Evolutionary conservation across 1,139 yeast species (phyloP).

Genomic region (Kurtzmaniella quercitrusa): DNA sequence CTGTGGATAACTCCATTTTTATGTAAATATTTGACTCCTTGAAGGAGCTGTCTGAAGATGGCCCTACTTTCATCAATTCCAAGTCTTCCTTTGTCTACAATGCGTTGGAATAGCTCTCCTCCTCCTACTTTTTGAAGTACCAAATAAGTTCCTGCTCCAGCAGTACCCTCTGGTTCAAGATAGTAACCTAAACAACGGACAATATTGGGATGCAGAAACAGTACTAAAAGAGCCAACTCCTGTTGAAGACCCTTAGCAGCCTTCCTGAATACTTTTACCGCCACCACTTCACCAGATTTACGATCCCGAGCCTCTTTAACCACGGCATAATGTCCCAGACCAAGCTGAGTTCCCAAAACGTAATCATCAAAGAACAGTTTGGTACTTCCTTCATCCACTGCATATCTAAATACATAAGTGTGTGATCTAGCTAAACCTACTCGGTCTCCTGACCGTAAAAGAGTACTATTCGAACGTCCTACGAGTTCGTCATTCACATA

Average conservation of each 20-base stretch:
- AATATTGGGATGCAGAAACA: constrained; percentile 68
- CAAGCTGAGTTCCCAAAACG: constrained; percentile 56
- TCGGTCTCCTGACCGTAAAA: constrained; percentile 62
- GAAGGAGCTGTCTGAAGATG: constrained; percentile 55
- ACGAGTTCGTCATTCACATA: constrained; percentile 55
- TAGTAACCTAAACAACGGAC: constrained; percentile 64
- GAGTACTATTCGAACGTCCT: constrained; percentile 43
- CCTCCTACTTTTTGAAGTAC: constrained; percentile 71
- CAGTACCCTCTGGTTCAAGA: constrained; percentile 57
- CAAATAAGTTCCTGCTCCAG: constrained; percentile 51
- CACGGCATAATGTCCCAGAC: constrained; percentile 75
- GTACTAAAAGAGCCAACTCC: constrained; percentile 61
- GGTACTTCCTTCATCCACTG: constrained; percentile 18
- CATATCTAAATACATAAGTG: constrained; percentile 53
- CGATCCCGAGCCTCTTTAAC: constrained; percentile 66
- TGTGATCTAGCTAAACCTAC: constrained; percentile 58
- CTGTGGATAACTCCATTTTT: constrained; percentile 76
- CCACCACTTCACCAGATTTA: constrained; percentile 55
- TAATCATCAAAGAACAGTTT: constrained; percentile 57
- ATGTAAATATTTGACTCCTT: constrained; percentile 64
- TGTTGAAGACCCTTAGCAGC: constrained; percentile 55
- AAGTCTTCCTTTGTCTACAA: constrained; percentile 57
- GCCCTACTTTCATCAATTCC: constrained; percentile 60
- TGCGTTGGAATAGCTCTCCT: constrained; percentile 71
- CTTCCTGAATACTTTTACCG: constrained; percentile 69